These are phyloP conservation scores for Alternaria novae-zelandiae DNA, from an alignment of 2,329 filamentous ascomycete genomes.

Conservation along the genomic window DNA sequence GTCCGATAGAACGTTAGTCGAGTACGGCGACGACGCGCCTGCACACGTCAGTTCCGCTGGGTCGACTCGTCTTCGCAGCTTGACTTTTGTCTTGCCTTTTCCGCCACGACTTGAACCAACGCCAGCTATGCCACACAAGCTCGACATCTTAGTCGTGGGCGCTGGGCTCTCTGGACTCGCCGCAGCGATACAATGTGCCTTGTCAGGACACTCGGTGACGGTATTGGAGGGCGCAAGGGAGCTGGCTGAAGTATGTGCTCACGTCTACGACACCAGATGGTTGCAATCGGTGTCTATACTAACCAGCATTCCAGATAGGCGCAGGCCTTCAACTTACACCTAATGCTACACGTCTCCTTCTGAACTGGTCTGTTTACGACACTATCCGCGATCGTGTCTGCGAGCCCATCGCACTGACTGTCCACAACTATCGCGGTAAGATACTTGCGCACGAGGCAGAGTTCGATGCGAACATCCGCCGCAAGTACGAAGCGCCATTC, in stretches of 20 bases:
- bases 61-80: background rate
- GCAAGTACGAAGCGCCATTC: slow-evolving; percentile 64
- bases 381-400: slow-evolving; percentile 46
- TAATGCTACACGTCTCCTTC: slow-evolving; percentile 57
- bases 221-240: slow-evolving; percentile 52
- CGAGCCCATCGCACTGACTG: slow-evolving; percentile 57
- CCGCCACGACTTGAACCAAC: background rate
- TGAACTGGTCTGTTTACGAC: slow-evolving; percentile 58
- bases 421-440: slow-evolving; percentile 61
- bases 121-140: slow-evolving; percentile 1
- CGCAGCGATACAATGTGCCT: slow-evolving; percentile 52
- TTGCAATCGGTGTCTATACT: background rate
- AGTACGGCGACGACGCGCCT: background rate
- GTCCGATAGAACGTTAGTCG: background rate
- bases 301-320: slow-evolving; percentile 33
- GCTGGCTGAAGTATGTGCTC: slow-evolving; percentile 49
- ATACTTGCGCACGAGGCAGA: slow-evolving; percentile 58
- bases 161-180: slow-evolving; percentile 53
- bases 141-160: slow-evolving; percentile 42
- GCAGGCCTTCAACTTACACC: slow-evolving; percentile 47
- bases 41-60: background rate
- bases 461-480: slow-evolving; percentile 61
- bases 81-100: background rate
- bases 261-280: background rate
- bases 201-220: slow-evolving; percentile 49